Percentiles rank a stretch among this genome's conserved stretches.
phyloP scores from a whole-genome alignment of 169 alveolate genomes.

The Plasmodium blacklocki region DNA sequence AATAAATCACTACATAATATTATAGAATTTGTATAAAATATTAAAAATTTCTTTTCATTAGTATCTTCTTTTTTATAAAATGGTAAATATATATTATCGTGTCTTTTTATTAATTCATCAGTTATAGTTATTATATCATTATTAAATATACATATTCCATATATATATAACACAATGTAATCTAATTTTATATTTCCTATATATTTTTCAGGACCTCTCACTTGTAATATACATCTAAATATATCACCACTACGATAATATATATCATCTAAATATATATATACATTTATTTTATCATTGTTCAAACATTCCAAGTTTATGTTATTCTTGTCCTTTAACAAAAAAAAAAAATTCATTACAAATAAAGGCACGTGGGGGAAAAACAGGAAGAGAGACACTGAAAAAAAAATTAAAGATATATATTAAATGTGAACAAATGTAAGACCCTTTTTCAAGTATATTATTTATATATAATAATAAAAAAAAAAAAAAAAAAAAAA shows the following conservation, averaged over 20 bases:
- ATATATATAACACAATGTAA: conserved; percentile 34
- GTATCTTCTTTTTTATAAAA: conserved; percentile 15
- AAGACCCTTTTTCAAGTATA: too few species aligned
- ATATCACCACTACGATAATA: conserved; percentile 41
- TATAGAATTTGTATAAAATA: conserved; percentile 50
- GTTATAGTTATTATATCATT: conserved; percentile 1
- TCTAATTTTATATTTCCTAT: conserved; percentile 27
- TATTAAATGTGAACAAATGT: background rate
- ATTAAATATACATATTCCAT: conserved; percentile 42
- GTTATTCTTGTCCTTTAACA: conserved; percentile 1
- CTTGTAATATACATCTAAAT: conserved; percentile 25
- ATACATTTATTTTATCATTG: conserved; percentile 15
- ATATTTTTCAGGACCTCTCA: conserved; percentile 25
- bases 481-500: too few species aligned
- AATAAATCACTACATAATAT: conserved; percentile 23
- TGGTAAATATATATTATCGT: conserved; percentile 28
- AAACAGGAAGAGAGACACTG: background rate
- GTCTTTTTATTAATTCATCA: conserved; percentile 7
- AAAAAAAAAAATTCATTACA: conserved; percentile 37
- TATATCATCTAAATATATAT: conserved; percentile 28
- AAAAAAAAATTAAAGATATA: background rate
- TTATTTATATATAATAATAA: too few species aligned
- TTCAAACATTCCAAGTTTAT: conserved; percentile 8
- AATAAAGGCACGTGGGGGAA: background rate
- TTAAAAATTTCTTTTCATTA: conserved; percentile 14